Conservation (phyloP, 2,329 filamentous ascomycete species). For the Arthrinium puccinioides region DNA sequence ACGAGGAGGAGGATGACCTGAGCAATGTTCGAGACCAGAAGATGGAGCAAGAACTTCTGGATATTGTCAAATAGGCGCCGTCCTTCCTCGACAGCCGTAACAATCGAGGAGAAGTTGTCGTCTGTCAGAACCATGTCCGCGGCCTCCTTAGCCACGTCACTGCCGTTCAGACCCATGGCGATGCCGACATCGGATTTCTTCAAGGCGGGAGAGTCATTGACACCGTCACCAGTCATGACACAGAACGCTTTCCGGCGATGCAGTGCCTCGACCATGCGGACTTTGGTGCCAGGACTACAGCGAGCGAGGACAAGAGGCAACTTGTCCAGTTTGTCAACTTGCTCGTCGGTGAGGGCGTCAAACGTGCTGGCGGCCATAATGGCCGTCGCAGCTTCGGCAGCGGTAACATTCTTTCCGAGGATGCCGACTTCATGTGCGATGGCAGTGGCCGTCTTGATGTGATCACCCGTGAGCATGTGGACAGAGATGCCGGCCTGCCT, state of each 20-base stretch:
- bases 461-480: constrained; percentile 65
- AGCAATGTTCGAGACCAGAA: constrained; percentile 63
- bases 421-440: constrained; percentile 62
- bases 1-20: constrained; percentile 64
- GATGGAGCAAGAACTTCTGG: constrained; percentile 61
- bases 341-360: constrained; percentile 51
- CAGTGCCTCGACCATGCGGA: constrained; percentile 70
- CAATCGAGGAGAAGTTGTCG: constrained; percentile 79
- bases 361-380: constrained; percentile 59
- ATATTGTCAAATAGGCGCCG: constrained; percentile 66
- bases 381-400: constrained; percentile 31
- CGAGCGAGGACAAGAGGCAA: constrained; percentile 63
- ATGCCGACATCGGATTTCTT: constrained; percentile 70
- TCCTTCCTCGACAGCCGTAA: constrained; percentile 65
- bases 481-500: constrained; percentile 56
- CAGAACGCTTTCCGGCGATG: constrained; percentile 61
- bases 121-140: constrained; percentile 84
- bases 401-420: constrained; percentile 28
- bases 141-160: constrained; percentile 71
- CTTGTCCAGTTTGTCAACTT: constrained; percentile 54
- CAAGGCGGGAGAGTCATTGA: constrained; percentile 67
- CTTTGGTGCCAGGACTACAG: constrained; percentile 64
- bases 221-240: constrained; percentile 70
- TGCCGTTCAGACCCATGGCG: constrained; percentile 65
- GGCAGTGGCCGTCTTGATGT: constrained; percentile 59